Evolutionary conservation across 1,284 basidiomycete genomes (phyloP), one percentile per base, ranked within the genome.

Genomic region (Moniliella sp.): DNA sequence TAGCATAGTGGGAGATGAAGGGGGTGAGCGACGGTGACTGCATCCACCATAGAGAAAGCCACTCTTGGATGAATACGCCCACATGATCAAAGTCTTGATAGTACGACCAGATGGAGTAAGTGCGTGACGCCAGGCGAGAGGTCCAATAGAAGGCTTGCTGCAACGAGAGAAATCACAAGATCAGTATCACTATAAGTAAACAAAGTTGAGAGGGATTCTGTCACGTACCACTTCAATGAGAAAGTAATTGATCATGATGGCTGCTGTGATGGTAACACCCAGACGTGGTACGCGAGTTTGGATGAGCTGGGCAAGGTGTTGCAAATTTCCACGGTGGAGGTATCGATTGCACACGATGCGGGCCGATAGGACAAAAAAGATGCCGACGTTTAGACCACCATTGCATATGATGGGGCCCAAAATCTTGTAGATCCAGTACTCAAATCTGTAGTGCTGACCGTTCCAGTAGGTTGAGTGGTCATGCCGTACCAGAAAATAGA

Each of bases 101-200:
- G 40, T 53, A 53, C 15, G 41, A 41, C 50, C 50, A 53, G 2
- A 42, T 44, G 10, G 48, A 50, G 46, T 46, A 53, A 3, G 46
- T 53, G 14, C 48, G 36, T 25, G 48, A 50, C 1, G 48, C 41
- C 28, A 53, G 34, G 5, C 46, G 38, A 11, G 42, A 44, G 16
- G 51, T 40, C 50, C 50, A 50, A 34, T 48, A 41, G 38, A 46
- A 53, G 2, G 43, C 48, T 13, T 40, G 41, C 0, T n/a, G n/a
- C n/a, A n/a, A n/a, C n/a, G n/a, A n/a, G n/a, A n/a, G n/a, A n/a
- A n/a, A n/a, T n/a, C n/a, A n/a, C n/a, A n/a, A n/a, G n/a, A n/a
- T n/a, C n/a, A n/a, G n/a, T n/a, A n/a, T n/a, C n/a, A n/a, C n/a
- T n/a, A n/a, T n/a, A n/a, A n/a, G n/a, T n/a, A n/a, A n/a, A n/a